phyloP scores from a whole-genome alignment of 345 rosid species.

The Citrus medica region DNA sequence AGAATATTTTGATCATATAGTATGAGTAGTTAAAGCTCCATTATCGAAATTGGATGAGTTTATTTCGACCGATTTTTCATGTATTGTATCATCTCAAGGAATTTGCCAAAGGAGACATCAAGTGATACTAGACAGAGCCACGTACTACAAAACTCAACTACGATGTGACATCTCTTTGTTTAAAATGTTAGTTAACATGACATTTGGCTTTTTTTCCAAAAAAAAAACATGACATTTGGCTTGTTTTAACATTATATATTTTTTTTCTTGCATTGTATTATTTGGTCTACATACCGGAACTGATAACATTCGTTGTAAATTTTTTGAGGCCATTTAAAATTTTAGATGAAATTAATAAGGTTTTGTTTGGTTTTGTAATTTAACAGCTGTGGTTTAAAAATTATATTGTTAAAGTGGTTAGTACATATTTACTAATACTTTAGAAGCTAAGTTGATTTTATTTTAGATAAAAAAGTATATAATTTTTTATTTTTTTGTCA shows the following conservation, averaged over 20 bases:
- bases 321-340: too few species aligned
- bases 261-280: too few species aligned
- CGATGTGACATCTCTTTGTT: neutral
- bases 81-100: neutral
- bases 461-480: too few species aligned
- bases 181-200: neutral
- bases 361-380: too few species aligned
- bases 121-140: neutral
- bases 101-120: neutral
- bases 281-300: too few species aligned
- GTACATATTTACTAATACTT: too few species aligned
- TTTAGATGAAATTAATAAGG: too few species aligned
- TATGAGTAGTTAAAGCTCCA: neutral
- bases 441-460: too few species aligned
- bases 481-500: too few species aligned
- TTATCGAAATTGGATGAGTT: neutral
- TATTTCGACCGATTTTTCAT: neutral
- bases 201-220: neutral
- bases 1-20: neutral
- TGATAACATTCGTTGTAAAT: too few species aligned
- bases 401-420: too few species aligned
- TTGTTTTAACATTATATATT: neutral
- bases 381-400: too few species aligned
- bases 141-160: neutral
- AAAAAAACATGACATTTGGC: neutral